A percentile compares a stretch with the other conserved stretches of the same genome.
Evolutionary conservation across 2,329 filamentous ascomycete species (phyloP).

Genomic region (Rhexocercosporidium sp.): DNA sequence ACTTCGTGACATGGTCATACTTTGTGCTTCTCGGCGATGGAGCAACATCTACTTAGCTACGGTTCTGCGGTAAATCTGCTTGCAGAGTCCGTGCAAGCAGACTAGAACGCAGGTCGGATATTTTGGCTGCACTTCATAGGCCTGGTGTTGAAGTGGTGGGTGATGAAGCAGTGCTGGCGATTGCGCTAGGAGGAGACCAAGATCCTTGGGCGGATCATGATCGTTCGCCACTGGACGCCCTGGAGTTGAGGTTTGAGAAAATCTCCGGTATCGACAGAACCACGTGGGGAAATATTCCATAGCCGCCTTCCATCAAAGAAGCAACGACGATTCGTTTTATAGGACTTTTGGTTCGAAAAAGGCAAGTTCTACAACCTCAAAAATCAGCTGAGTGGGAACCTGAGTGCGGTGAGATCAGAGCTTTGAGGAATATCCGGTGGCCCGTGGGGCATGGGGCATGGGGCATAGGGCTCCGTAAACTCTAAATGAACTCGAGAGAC

Average conservation of each 20-base stretch:
- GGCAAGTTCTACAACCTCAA: neutral
- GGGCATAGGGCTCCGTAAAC: neutral
- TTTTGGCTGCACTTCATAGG: neutral
- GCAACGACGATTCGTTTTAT: neutral
- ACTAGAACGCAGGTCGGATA: neutral
- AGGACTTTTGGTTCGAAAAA: neutral
- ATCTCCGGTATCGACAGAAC: neutral
- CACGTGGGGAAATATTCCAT: neutral
- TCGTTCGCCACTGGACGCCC: neutral
- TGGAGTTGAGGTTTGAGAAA: neutral
- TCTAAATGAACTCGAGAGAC: neutral
- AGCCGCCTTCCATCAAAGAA: neutral
- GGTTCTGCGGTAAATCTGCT: neutral
- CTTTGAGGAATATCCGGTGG: neutral
- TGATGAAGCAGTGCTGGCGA: neutral
- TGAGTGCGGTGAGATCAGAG: neutral
- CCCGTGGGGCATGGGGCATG: no score
- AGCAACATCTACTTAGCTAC: neutral
- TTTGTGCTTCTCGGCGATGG: neutral
- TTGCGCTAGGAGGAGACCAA: constrained; percentile 5
- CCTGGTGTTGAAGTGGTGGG: neutral
- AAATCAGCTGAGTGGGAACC: neutral
- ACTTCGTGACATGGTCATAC: neutral
- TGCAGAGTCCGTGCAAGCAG: neutral
- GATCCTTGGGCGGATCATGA: neutral